phyloP scores from a whole-genome alignment of 176 grass and related monocot genomes.

The Lolium rigidum region DNA sequence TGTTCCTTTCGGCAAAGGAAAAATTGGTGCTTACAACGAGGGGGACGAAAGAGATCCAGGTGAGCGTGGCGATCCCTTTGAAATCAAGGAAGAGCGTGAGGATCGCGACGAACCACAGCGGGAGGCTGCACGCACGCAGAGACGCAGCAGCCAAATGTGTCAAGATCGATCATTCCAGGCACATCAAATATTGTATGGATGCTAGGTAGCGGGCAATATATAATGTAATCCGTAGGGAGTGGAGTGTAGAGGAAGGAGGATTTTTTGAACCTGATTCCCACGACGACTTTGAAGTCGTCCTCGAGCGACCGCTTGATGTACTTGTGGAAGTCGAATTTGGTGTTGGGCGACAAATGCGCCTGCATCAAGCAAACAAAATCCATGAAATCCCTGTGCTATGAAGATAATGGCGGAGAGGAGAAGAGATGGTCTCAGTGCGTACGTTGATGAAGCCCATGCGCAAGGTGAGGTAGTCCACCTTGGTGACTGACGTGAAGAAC shows the following conservation, averaged over 20 bases:
- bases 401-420: neutral
- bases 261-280: slow-evolving; percentile 63
- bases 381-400: neutral
- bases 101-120: slow-evolving; percentile 69
- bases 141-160: slow-evolving; percentile 17
- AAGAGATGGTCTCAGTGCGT: neutral
- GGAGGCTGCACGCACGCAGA: slow-evolving; percentile 42
- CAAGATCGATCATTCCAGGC: neutral
- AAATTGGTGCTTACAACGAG: slow-evolving; percentile 54
- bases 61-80: slow-evolving; percentile 26
- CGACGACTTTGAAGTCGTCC: slow-evolving; percentile 91
- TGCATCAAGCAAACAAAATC: slow-evolving; percentile 25
- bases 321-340: slow-evolving; percentile 84
- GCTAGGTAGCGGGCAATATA: neutral
- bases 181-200: no score
- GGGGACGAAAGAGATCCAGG: slow-evolving; percentile 60
- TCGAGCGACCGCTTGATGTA: slow-evolving; percentile 93
- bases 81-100: slow-evolving; percentile 64
- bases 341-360: slow-evolving; percentile 67
- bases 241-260: neutral
- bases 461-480: slow-evolving; percentile 89
- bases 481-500: slow-evolving; percentile 81
- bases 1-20: neutral
- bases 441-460: slow-evolving; percentile 92
- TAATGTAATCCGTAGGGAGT: neutral